Base-by-base conservation (phyloP, 805 yeast genomes). In the Lipomyces spencermartinsiae region DNA sequence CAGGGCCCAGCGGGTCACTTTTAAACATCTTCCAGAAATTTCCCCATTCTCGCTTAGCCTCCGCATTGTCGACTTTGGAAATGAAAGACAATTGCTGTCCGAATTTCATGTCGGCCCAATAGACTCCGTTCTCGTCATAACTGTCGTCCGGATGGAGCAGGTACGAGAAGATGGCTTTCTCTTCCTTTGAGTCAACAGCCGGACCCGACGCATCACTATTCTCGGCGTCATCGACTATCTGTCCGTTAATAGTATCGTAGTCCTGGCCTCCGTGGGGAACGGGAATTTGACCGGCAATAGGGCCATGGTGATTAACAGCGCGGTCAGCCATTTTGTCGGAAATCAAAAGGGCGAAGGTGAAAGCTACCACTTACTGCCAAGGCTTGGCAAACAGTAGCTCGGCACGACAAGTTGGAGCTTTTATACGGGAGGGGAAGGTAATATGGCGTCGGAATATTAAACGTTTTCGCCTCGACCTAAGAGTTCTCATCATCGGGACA, bases 81-180 rank as follows among this genome's bases (percentile, higher is more conserved):
- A 77, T 76, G 72, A 79, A 79, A 19, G 60, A 31, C 22, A 69
- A 46, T 8, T 75, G 74, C 76, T 78, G 46, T 19, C 64, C 29
- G 12, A 74, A 37, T 10, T 79, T 79, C 71, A 79, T 62, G 66
- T 79, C 81, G 37, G 80, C 81, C 81, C 81, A 79, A 75, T 79
- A 79, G n/a, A 59, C 66, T 25, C 81, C 80, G 31, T 77, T 75
- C n/a, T 63, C 69, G 51, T 71, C 70, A 71, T 77, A 79, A 25
- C 75, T 66, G 57, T 79, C 81, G 12, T 67, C 71, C 9, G 81
- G 81, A 63, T 76, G 77, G 35, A 79, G 68, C 10, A 78, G 62
- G 61, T 75, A 70, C 43, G 74, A 73, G 74, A 79, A 78, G 33
- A 77, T 76, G 33, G 75, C 78, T 71, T 76, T 75, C 64, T 78